A percentile compares a stretch with the other conserved stretches of the same genome.
phyloP scores from a whole-genome alignment of 106 monocot species.

The Apostasia ramifera region DNA sequence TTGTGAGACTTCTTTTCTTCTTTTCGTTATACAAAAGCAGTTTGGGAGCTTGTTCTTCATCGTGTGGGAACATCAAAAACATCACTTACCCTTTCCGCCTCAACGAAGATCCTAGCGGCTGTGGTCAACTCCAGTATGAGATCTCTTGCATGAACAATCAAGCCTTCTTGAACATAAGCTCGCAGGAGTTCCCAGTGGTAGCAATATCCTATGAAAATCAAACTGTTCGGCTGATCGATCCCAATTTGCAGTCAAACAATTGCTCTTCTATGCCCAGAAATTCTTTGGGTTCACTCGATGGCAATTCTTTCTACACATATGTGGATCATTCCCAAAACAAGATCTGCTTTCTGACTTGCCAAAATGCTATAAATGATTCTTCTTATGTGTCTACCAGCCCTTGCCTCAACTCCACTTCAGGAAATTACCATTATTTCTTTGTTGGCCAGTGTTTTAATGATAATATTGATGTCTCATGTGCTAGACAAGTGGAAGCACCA shows the following conservation, averaged over 20 bases:
- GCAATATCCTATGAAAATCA: neutral
- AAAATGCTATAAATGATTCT: no score
- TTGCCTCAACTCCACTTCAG: neutral
- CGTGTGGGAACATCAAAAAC: neutral
- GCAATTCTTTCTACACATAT: no score
- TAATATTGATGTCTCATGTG: neutral
- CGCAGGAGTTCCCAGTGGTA: neutral
- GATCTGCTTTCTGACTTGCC: neutral
- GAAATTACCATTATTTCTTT: neutral
- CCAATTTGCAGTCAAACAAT: neutral
- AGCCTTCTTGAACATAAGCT: neutral
- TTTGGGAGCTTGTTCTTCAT: neutral
- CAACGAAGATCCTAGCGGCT: neutral
- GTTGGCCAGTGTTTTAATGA: neutral
- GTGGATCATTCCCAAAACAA: neutral
- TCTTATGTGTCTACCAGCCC: neutral
- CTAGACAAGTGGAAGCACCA: no score
- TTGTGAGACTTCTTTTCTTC: no score
- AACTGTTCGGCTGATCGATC: neutral
- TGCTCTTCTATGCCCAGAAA: neutral
- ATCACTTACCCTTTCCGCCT: neutral
- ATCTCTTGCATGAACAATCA: slow-evolving; percentile 5
- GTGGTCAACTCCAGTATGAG: slow-evolving; percentile 4
- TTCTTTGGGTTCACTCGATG: no score
- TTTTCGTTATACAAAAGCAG: neutral